Conservation (phyloP, 2,329 filamentous ascomycete genomes). For the Cercospora sojina region DNA sequence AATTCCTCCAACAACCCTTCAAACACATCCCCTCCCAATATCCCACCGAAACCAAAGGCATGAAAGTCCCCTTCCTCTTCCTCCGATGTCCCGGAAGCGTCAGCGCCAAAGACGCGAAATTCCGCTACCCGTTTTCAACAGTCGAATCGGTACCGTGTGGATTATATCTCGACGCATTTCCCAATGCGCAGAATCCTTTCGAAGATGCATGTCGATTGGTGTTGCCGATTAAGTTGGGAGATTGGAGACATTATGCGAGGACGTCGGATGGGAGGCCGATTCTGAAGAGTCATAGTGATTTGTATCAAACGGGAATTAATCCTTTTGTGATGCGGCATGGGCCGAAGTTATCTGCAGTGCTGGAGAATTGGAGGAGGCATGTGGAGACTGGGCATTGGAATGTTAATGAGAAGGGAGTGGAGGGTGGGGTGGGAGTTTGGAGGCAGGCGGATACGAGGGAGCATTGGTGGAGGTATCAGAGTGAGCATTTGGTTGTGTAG, state of each 20-base stretch:
- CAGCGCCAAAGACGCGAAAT: conserved; percentile 37
- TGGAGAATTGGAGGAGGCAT: conserved; percentile 38
- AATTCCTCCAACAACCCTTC: conserved; percentile 39
- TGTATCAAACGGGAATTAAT: conserved; percentile 38
- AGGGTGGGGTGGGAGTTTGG: conserved; percentile 37
- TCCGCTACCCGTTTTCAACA: conserved; percentile 37
- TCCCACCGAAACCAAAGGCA: conserved; percentile 35
- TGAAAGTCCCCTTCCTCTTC: conserved; percentile 40
- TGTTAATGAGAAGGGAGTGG: conserved; percentile 35
- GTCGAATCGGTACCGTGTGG: conserved; percentile 38
- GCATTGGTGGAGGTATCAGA: conserved; percentile 38
- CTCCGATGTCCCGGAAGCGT: conserved; percentile 35
- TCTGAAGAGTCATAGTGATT: conserved; percentile 33
- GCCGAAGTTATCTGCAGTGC: conserved; percentile 35
- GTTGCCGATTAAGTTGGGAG: conserved; percentile 35
- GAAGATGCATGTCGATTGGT: conserved; percentile 38
- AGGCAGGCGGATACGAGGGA: conserved; percentile 37
- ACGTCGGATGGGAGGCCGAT: conserved; percentile 36
- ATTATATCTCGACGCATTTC: conserved; percentile 38
- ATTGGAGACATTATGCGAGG: conserved; percentile 32
- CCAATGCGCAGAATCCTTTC: conserved; percentile 38
- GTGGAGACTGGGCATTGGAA: conserved; percentile 37
- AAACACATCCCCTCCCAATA: conserved; percentile 31
- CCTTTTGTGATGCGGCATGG: conserved; percentile 38
- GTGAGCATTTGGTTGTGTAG: conserved; percentile 30